Evolutionary conservation across 2,329 filamentous ascomycete genomes (phyloP).

Genomic region (Trichoderma citrinoviride): DNA sequence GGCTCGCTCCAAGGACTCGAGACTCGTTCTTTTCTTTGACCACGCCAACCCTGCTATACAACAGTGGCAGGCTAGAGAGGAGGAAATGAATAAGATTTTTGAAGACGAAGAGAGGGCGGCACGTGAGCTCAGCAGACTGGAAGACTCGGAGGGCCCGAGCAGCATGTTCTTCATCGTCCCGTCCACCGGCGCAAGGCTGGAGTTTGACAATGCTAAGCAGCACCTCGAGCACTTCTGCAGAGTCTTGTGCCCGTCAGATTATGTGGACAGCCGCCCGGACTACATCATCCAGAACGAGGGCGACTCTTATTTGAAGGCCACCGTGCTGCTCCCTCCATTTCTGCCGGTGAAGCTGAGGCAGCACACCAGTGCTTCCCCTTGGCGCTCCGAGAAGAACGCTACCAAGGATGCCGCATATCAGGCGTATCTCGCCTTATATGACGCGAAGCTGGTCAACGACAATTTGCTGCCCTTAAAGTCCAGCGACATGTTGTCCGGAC

Average conservation of each 20-base stretch:
- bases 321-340: slow-evolving; percentile 67
- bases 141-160: slow-evolving; percentile 40
- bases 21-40: slow-evolving; percentile 48
- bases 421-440: slow-evolving; percentile 69
- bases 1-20: slow-evolving; percentile 50
- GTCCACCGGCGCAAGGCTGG: slow-evolving; percentile 60
- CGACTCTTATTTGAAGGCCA: slow-evolving; percentile 46
- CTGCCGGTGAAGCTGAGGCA: slow-evolving; percentile 50
- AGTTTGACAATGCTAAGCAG: slow-evolving; percentile 68
- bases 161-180: slow-evolving; percentile 37
- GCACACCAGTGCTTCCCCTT: slow-evolving; percentile 40
- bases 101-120: slow-evolving; percentile 59
- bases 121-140: slow-evolving; percentile 45
- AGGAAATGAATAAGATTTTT: slow-evolving; percentile 68
- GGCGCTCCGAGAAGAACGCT: slow-evolving; percentile 70
- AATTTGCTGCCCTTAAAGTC: slow-evolving; percentile 66
- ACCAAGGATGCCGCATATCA: slow-evolving; percentile 80
- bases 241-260: slow-evolving; percentile 55
- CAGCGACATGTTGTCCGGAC: slow-evolving; percentile 38
- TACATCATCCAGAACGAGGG: slow-evolving; percentile 55
- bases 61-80: slow-evolving; percentile 67
- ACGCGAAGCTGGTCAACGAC: slow-evolving; percentile 71
- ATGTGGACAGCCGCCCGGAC: slow-evolving; percentile 63
- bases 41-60: slow-evolving; percentile 29
- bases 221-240: slow-evolving; percentile 82